Evolutionary conservation across 1,139 yeast species (phyloP), one percentile per base, ranked within the genome.

Genomic region (Protomyces arabidopsidicola): DNA sequence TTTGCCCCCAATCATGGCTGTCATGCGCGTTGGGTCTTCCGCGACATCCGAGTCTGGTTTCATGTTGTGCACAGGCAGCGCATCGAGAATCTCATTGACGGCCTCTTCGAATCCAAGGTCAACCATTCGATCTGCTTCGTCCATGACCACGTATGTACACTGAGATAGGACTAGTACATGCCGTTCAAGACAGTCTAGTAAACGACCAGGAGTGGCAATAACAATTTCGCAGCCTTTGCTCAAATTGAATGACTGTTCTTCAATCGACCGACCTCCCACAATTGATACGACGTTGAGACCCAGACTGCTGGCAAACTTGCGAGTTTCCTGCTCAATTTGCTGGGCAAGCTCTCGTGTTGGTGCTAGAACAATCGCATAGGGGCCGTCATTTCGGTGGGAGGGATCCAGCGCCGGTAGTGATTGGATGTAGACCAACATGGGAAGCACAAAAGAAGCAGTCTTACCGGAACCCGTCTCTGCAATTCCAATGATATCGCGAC

Each of bases 401-500:
- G 73, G 75, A 58, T 77, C 76, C 48, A 82, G 66, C 42, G 74
- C 70, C 0, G 83, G 81, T n/a, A 79, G 68, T 52, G 79, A 80
- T 65, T 81, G 68, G 12, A 89, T 76, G 68, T 85, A 86, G 3
- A 84, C 74, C 5, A 90, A 72, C 60, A 90, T 75, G 0, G 98
- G 98, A 1, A 91, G 75, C 34, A 88, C 76, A 74, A 87, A 93
- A 9, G 96, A 88, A 35, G 90, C 78, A 0, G 98, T 93, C 73
- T 93, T 93, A 72, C 98, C 98, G 0, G 96, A 88, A 27, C 98
- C 98, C 0, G 98, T 93, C 69, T 90, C 93, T 0, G 98, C 97
- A n/a, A 91, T 82, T 31, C 97, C 98, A 31, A 91, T 80, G 3
- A 90, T 79, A 73, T 93, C 97, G 51, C 81, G 73, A 2, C 79